phyloP scores from a whole-genome alignment of 2,329 filamentous ascomycete species.

The Laburnicola sp. region DNA sequence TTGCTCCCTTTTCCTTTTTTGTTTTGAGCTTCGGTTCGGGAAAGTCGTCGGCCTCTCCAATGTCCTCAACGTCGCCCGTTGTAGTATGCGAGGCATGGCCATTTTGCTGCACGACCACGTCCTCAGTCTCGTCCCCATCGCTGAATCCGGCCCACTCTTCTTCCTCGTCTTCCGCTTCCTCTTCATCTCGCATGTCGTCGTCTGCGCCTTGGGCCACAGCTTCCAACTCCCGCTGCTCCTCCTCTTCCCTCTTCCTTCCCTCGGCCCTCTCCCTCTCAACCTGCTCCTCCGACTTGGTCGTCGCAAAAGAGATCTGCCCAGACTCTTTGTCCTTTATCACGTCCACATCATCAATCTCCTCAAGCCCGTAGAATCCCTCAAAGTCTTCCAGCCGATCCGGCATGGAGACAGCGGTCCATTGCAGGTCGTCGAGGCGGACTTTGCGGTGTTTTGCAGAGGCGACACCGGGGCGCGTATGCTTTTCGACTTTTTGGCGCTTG shows the following conservation, averaged over 20 bases:
- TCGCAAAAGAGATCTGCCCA: conserved; percentile 52
- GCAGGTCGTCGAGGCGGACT: conserved; percentile 56
- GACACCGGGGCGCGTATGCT: conserved; percentile 15
- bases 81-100: not conserved
- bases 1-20: conserved; percentile 29
- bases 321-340: conserved; percentile 64
- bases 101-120: not conserved
- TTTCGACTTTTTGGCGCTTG: conserved; percentile 50
- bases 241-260: conserved; percentile 17
- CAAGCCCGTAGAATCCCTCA: conserved; percentile 89
- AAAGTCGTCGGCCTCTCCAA: conserved; percentile 9
- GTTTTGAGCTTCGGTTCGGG: conserved; percentile 24
- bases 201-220: conserved; percentile 21
- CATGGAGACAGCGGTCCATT: conserved; percentile 66
- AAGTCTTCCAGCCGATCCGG: conserved; percentile 82
- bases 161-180: conserved; percentile 16
- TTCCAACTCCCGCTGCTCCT: conserved; percentile 1
- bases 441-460: conserved; percentile 26
- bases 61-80: conserved; percentile 8
- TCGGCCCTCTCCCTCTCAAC: conserved; percentile 27
- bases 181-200: conserved; percentile 23
- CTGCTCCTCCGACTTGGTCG: conserved; percentile 34
- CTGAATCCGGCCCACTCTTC: conserved; percentile 36
- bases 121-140: conserved; percentile 19
- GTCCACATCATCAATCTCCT: conserved; percentile 90